Evolutionary conservation across 106 monocot species (phyloP), one percentile per base, ranked within the genome.

Genomic region (Chionographis japonica): DNA sequence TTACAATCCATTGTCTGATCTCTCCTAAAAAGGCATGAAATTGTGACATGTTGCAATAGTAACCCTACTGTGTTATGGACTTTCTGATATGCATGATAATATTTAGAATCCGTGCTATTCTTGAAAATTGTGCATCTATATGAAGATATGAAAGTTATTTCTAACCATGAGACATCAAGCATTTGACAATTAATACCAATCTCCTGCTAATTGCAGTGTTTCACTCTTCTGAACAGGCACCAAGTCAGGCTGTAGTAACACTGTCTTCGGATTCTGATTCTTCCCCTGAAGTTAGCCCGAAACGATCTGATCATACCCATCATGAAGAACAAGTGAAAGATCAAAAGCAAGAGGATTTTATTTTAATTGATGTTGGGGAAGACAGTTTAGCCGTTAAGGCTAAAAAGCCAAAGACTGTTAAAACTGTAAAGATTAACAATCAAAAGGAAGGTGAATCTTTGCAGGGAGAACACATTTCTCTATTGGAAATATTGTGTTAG

Each of bases 191-290:
- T 38, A 4, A n/a, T 37, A 35, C 15, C n/a, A 56, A 39, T 9
- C 17, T 9, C 3, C 36, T 63, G 9, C 6, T 58, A 59, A 6
- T 52, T 52, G 59, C 5, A 46, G 43, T 7, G 12, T 6, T 68
- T 12, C 42, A 10, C 53, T 53, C 19, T 59, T 59, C 60, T 63
- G 27, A 67, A 58, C 76, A 85, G 89, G 68, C 82, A 55, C 81
- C 89, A 40, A 39, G 46, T 58, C 36, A 20, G 35, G 54, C 69
- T 72, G 1, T 84, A 50, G 71, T 77, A 14, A 71, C 74, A 27
- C 40, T 85, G 37, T 81, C 78, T 67, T 83, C 81, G 5, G 72
- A 56, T 40, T 82, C 89, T 37, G 77, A 83, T 42, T 70, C 77
- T 67, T 85, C 89, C 51, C 77, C 60, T 36, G 66, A 61, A 59